Conservation (phyloP, 257 asterid genomes). For the Jacaranda copaia region DNA sequence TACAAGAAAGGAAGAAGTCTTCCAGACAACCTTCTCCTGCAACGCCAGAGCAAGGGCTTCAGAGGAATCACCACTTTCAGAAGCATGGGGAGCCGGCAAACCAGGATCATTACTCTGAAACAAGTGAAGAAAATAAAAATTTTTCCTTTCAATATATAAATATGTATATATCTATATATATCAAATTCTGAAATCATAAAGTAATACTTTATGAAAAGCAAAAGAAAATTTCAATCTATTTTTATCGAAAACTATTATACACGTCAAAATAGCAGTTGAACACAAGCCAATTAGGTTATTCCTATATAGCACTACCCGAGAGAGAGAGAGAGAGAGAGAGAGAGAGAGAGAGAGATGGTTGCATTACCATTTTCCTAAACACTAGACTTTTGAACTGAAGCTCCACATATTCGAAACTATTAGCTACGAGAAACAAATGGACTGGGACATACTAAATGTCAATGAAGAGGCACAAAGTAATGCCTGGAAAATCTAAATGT, state of each 20-base stretch:
- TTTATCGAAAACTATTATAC: constrained; percentile 3
- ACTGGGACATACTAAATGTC: background rate
- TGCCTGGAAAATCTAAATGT: background rate
- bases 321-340: too few species aligned
- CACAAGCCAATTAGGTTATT: constrained; percentile 1
- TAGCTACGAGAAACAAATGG: constrained; percentile 1
- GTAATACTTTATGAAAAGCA: constrained; percentile 14
- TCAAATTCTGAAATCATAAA: background rate
- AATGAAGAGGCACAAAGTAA: background rate
- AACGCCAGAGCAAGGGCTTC: constrained; percentile 80
- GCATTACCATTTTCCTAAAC: background rate
- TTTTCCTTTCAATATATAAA: background rate
- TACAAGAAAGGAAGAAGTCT: constrained; percentile 31
- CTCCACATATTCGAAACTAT: constrained; percentile 11
- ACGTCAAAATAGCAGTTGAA: constrained; percentile 11
- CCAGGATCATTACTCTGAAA: constrained; percentile 55
- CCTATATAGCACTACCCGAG: background rate
- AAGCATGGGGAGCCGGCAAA: constrained; percentile 41
- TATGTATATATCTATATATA: background rate
- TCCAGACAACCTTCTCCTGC: constrained; percentile 82
- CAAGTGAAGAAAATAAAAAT: constrained; percentile 31
- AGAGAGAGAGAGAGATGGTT: too few species aligned
- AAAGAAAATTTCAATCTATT: background rate
- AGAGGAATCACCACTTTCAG: constrained; percentile 57
- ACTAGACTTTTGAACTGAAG: background rate